Conservation (phyloP, 192 early-diverging fungal species). For the Entomortierella chlamydospora region DNA sequence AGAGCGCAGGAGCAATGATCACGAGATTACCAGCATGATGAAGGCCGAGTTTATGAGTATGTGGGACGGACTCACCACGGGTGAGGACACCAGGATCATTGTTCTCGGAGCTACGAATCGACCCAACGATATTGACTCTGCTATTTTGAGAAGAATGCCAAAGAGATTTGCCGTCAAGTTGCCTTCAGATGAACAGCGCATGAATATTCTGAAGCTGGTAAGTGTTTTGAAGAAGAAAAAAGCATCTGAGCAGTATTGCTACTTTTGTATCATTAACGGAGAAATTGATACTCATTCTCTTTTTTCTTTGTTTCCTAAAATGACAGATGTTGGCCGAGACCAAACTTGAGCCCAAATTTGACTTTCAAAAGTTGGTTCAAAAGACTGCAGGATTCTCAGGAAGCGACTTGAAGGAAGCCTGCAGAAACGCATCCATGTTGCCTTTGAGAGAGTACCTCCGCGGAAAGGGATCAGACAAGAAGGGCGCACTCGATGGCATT, state of each 20-base stretch:
- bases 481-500: slow-evolving; percentile 31
- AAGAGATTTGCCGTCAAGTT: slow-evolving; percentile 90
- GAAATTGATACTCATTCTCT: background rate
- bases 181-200: slow-evolving; percentile 87
- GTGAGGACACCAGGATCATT: slow-evolving; percentile 72
- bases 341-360: slow-evolving; percentile 76
- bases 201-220: slow-evolving; percentile 82
- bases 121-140: slow-evolving; percentile 97
- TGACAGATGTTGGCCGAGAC: slow-evolving; percentile 83
- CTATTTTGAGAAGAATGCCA: slow-evolving; percentile 97
- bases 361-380: slow-evolving; percentile 72
- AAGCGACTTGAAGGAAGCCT: slow-evolving; percentile 97
- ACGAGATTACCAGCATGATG: slow-evolving; percentile 98
- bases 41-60: slow-evolving; percentile 99
- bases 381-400: slow-evolving; percentile 88
- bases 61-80: slow-evolving; percentile 95
- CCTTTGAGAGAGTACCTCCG: slow-evolving; percentile 91
- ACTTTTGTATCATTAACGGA: too few relatives aligned
- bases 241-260: too few relatives aligned
- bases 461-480: slow-evolving; percentile 48
- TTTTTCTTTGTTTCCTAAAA: slow-evolving; percentile 5
- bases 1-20: slow-evolving; percentile 88
- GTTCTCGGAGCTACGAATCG: slow-evolving; percentile 97
- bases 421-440: slow-evolving; percentile 95
- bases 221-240: slow-evolving; percentile 8